phyloP scores from a whole-genome alignment of 2,329 filamentous ascomycete genomes.

The Grosmannia clavigera region DNA sequence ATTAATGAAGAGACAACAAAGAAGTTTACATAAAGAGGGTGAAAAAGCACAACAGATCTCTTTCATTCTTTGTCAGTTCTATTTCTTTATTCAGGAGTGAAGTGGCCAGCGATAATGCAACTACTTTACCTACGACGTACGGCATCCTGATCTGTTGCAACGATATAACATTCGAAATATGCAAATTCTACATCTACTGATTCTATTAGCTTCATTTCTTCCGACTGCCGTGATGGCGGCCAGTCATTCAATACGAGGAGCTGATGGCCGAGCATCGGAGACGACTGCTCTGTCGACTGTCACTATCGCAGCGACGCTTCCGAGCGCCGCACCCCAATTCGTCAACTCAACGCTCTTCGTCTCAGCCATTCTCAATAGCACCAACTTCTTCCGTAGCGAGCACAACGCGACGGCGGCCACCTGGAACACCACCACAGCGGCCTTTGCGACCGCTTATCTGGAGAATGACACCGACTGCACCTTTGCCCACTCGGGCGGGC shows the following conservation, averaged over 20 bases:
- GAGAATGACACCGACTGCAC: conserved; percentile 24
- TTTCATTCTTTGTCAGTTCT: not conserved
- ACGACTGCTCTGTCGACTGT: conserved; percentile 14
- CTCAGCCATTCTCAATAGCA: conserved; percentile 48
- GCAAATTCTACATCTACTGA: not conserved
- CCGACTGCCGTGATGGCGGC: not conserved
- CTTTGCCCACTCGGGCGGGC: conserved; percentile 46
- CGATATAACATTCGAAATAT: not conserved
- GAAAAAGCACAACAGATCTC: not conserved
- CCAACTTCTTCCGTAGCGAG: conserved; percentile 50
- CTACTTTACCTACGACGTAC: not conserved
- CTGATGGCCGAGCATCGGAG: too few species aligned
- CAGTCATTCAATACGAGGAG: not conserved
- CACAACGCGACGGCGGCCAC: conserved; percentile 46
- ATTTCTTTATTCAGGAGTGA: not conserved
- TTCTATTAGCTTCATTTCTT: not conserved
- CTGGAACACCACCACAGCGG: conserved; percentile 55
- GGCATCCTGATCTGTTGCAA: not conserved
- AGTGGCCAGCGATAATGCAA: not conserved
- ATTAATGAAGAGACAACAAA: not conserved
- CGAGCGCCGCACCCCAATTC: conserved; percentile 26
- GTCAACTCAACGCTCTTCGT: conserved; percentile 26
- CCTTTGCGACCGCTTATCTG: conserved; percentile 40
- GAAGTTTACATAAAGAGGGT: not conserved
- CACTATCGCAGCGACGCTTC: conserved; percentile 21